Evolutionary conservation across 805 yeast genomes (phyloP), one percentile per base, ranked within the genome.

Genomic region (Myxozyma melibiosi): DNA sequence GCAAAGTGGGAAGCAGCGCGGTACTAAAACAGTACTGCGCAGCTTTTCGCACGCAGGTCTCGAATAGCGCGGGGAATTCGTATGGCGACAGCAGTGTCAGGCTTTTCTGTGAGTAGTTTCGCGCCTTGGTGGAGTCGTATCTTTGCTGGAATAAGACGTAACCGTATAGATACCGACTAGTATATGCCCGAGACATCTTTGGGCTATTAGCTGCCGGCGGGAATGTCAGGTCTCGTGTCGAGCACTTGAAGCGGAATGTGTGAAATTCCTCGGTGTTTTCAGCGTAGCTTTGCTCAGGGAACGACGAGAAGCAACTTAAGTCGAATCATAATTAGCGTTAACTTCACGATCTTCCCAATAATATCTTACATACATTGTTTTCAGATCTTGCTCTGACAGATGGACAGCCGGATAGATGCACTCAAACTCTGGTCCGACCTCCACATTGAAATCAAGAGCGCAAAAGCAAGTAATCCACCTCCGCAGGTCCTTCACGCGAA

Each of bases 201-300:
- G 46, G 43, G 9, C 38, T 30, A 25, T 28, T 22, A 4, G 58
- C 44, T n/a, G 55, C 31, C n/a, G 41, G 9, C 6, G 56, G 62
- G n/a, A 53, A 49, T 5, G 20, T 14, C n/a, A 58, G 39, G 28
- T 40, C 27, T 2, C 47, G 28, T 2, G 63, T 50, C 7, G 57
- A 22, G 39, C 40, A 31, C 24, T 56, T 52, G 50, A 60, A 55
- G 22, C 64, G 53, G 38, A 60, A 60, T 1, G 58, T 44, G 22
- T 60, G 64, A 34, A 60, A 60, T 2, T 58, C 39, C 14, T 53
- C 59, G 13, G 47, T 40, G 11, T 25, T 34, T 24, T 47, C 64
- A n/a, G 55, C 39, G 27, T 60, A 57, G 33, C 64, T 51, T n/a
- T 53, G 64, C 38, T 60, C 64, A 13, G 64, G 64, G 37, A 60